Evolutionary conservation across 1,284 basidiomycete genomes (phyloP), one percentile per base, ranked within the genome.

Genomic region (Naganishia sp.): DNA sequence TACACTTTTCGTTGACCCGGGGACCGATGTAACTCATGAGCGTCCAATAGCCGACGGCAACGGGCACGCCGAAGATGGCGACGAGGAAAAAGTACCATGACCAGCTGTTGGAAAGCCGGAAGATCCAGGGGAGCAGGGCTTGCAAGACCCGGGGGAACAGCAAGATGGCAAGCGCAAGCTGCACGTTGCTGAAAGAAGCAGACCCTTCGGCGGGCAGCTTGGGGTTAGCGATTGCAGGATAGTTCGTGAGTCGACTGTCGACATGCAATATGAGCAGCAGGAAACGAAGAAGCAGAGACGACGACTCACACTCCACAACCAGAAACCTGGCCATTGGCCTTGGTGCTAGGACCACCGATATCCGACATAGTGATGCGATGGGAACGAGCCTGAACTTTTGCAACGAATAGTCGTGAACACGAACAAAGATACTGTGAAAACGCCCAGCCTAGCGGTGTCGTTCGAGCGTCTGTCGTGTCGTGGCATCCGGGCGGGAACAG

Each of bases 191-290:
- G 83, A 94, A 94, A 63, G 86, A 83, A 70, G 87, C 88, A 72
- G 88, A 91, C 63, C 93, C 92, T 81, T 96, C 94, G 2, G 87
- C 90, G 53, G 94, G 88, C 67, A 93, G 83, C 43, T 92, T 91
- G 7, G 92, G 87, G 74, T 94, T 94, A 55, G 81, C 77, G 63
- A 82, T 76, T 13, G 77, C 74, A n/a, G 73, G 66, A 65, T 71
- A 74, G 67, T 73, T 71, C 49, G 76, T 75, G 54, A 74, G 74
- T 62, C 53, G 51, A 41, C 65, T 65, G 46, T 42, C 6, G 35
- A 21, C 52, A 32, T 28, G 23, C 23, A 18, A 17, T 21, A 13
- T 51, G 43, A 58, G 43, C n/a, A 32, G 17, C 17, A 28, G 25
- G 46, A n/a, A 23, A 31, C 17, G 11, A 21, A 28, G 28, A 3